Evolutionary conservation across 2,329 filamentous ascomycete genomes (phyloP).

Genomic region (Xenosphaeropsis pyriputrescens): DNA sequence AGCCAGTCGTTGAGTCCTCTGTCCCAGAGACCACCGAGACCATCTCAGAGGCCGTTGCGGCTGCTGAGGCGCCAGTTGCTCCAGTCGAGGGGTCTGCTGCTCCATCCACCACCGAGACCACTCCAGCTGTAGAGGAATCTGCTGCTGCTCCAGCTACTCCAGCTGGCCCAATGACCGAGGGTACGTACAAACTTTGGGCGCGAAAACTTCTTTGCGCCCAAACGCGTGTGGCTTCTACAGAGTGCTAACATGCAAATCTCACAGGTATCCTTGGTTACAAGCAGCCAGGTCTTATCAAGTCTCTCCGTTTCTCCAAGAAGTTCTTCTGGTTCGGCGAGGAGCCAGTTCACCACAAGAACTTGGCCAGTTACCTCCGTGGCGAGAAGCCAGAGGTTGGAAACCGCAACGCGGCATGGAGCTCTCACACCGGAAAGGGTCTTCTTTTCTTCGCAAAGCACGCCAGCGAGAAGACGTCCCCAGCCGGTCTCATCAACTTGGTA

Average conservation of each 20-base stretch:
- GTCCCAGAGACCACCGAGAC: constrained; percentile 14
- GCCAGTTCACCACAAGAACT: constrained; percentile 56
- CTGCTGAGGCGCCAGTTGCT: constrained; percentile 20
- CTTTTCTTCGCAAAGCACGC: constrained; percentile 70
- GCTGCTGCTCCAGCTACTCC: constrained; percentile 23
- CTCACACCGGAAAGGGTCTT: constrained; percentile 88
- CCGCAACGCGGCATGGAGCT: constrained; percentile 75
- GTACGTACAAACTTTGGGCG: constrained; percentile 22
- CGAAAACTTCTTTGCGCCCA: constrained; percentile 18
- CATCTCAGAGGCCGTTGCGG: constrained; percentile 17
- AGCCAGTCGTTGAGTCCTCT: constrained; percentile 17
- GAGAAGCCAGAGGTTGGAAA: constrained; percentile 76
- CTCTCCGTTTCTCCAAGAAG: constrained; percentile 66
- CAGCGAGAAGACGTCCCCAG: constrained; percentile 66
- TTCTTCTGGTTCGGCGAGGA: constrained; percentile 79
- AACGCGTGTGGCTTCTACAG: constrained; percentile 21
- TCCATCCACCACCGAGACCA: constrained; percentile 19
- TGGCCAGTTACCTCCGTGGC: constrained; percentile 66
- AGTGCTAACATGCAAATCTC: constrained; percentile 46
- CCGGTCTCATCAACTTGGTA: constrained; percentile 77
- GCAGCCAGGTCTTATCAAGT: constrained; percentile 72
- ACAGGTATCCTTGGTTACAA: constrained; percentile 82
- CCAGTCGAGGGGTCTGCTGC: constrained; percentile 19
- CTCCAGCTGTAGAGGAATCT: constrained; percentile 21
- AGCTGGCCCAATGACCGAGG: constrained; percentile 24